These are phyloP conservation scores for Haplographium delicatum DNA, from an alignment of 495 filamentous ascomycete species.

Conservation along the genomic window DNA sequence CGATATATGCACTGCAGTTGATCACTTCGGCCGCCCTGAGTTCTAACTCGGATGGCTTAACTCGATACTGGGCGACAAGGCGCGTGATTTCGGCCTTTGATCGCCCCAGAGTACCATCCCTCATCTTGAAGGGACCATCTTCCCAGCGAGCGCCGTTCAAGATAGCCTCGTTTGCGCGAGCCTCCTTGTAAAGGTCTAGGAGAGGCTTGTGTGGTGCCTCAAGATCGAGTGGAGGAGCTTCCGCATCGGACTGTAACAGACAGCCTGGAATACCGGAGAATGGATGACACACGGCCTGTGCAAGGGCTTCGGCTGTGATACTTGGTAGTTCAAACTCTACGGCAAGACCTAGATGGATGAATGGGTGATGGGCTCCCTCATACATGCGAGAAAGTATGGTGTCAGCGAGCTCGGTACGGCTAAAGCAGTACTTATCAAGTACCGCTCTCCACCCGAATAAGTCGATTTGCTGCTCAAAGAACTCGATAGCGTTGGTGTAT, in stretches of 20 bases:
- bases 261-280: slow-evolving; percentile 18
- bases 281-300: slow-evolving; percentile 32
- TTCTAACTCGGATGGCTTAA: slow-evolving; percentile 22
- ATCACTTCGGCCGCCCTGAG: slow-evolving; percentile 31
- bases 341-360: slow-evolving; percentile 39
- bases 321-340: slow-evolving; percentile 34
- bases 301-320: slow-evolving; percentile 34
- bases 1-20: slow-evolving; percentile 21
- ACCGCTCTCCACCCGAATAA: slow-evolving; percentile 28
- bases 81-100: slow-evolving; percentile 24
- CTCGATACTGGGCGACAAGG: slow-evolving; percentile 22
- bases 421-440: slow-evolving; percentile 30
- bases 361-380: slow-evolving; percentile 30
- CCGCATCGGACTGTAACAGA: slow-evolving; percentile 12
- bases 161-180: slow-evolving; percentile 21
- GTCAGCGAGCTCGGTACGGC: slow-evolving; percentile 27
- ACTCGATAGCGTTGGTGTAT: slow-evolving; percentile 33
- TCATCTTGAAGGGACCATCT: slow-evolving; percentile 18
- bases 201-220: background rate
- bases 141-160: slow-evolving; percentile 17
- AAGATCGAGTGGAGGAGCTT: background rate
- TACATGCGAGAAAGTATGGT: slow-evolving; percentile 30
- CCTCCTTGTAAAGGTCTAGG: slow-evolving; percentile 16
- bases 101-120: slow-evolving; percentile 27
- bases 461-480: slow-evolving; percentile 33